Evolutionary conservation across 305 asterid species (phyloP), one percentile per base, ranked within the genome.

Genomic region (Petunia hybrid): DNA sequence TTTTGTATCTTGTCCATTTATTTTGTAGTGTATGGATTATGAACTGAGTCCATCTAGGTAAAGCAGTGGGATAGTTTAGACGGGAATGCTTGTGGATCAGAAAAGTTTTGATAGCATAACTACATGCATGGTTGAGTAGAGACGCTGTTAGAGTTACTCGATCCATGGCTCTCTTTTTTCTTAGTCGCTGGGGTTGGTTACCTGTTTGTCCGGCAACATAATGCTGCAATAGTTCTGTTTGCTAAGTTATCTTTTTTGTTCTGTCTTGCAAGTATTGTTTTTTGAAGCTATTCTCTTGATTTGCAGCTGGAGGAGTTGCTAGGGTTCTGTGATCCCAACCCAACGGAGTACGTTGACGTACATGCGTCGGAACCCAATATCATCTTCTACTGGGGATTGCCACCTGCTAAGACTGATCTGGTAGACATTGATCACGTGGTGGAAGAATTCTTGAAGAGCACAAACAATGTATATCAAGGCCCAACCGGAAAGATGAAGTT

Each of bases 301-400:
- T 68, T 48, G 40, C 63, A 90, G 94, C 84, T 90, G 79, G 94
- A 90, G 87, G 94, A 87, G 83, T 45, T 84, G 68, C 82, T 82
- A 62, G 87, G 88, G 8, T 86, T 86, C 75, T 87, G 93, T 56
- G 93, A 91, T 59, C 95, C 95, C 38, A 88, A 87, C 80, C 88
- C 91, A 5, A 86, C 87, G 10, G 92, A 91, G 75, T 85, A 87
- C 6, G 68, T 70, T 5, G 90, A 88, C 39, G 38, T 8, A 46
- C 82, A 79, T 42, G 6, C 81, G 55, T 59, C 40, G 7, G 87
- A 82, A 5, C 90, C 91, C n/a, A 83, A 88, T 40, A 79, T 79
- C 22, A 87, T 85, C 39, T 87, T 87, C 46, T 89, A 83, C 63
- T 91, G 95, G 95, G 93, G 95, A 4, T 73, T 91, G 60, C 86